Evolutionary conservation across 495 filamentous ascomycete genomes (phyloP).

Genomic region (Podospora appendiculata): DNA sequence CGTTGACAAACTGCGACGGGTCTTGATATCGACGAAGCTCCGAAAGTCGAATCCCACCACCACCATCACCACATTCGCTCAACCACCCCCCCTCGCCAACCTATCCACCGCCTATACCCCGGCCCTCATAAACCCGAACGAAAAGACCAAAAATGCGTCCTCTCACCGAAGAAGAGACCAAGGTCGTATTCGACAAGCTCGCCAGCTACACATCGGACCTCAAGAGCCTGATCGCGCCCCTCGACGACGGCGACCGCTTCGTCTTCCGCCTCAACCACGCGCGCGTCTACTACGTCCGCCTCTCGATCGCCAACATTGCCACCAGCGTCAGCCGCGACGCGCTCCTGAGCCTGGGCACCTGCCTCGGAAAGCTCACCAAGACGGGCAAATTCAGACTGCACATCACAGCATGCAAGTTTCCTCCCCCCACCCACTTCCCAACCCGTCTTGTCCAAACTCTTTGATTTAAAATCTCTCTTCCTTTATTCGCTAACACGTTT

Average conservation of each 20-base stretch:
- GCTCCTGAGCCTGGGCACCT: constrained; percentile 79
- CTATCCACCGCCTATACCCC: no score
- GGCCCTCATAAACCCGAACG: neutral
- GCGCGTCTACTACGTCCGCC: constrained; percentile 72
- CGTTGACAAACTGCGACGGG: no score
- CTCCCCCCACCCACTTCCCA: neutral
- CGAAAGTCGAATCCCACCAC: no score
- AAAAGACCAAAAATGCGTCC: constrained; percentile 50
- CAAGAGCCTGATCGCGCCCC: constrained; percentile 68
- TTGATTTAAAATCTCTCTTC: neutral
- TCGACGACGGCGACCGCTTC: constrained; percentile 63
- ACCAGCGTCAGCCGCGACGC: constrained; percentile 70
- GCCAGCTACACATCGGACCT: constrained; percentile 39
- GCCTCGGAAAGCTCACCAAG: constrained; percentile 84
- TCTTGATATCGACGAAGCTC: no score
- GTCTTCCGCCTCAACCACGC: constrained; percentile 75
- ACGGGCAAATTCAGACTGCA: constrained; percentile 81
- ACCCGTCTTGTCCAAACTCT: neutral
- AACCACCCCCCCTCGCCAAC: no score
- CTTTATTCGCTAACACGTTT: neutral
- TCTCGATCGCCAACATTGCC: constrained; percentile 84
- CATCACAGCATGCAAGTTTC: constrained; percentile 53
- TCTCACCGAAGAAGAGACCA: constrained; percentile 64
- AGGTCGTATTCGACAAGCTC: constrained; percentile 66
- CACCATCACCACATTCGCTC: no score